Evolutionary conservation across 2,329 filamentous ascomycete genomes (phyloP).

Genomic region (Epichloe glyceriae): DNA sequence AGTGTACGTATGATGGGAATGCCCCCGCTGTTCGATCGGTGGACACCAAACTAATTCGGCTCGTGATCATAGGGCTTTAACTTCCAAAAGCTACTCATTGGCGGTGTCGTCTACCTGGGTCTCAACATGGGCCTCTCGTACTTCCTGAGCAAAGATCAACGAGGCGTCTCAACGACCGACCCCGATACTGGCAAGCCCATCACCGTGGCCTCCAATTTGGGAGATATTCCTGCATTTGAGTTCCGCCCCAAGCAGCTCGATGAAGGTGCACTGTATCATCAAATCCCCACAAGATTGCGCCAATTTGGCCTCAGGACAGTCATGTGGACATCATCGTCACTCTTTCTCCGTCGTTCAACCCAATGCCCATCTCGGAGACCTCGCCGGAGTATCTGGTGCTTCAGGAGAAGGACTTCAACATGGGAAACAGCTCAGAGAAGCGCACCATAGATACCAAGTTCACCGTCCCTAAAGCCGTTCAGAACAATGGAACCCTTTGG

Average conservation of each 20-base stretch:
- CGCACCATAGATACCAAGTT: slow-evolving; percentile 68
- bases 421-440: slow-evolving; percentile 68
- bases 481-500: slow-evolving; percentile 88
- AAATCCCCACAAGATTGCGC: slow-evolving; percentile 57
- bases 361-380: slow-evolving; percentile 53
- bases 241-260: slow-evolving; percentile 48
- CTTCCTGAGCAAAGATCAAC: slow-evolving; percentile 34
- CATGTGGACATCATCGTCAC: slow-evolving; percentile 75
- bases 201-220: slow-evolving; percentile 39
- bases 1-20: slow-evolving; percentile 9
- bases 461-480: slow-evolving; percentile 62
- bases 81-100: slow-evolving; percentile 36
- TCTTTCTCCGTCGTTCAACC: slow-evolving; percentile 60
- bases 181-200: slow-evolving; percentile 37
- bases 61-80: slow-evolving; percentile 19
- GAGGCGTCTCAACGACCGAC: slow-evolving; percentile 34
- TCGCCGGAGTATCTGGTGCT: slow-evolving; percentile 59
- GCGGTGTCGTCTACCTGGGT: slow-evolving; percentile 42
- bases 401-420: slow-evolving; percentile 65
- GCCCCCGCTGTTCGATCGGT: neutral
- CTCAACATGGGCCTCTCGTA: slow-evolving; percentile 46
- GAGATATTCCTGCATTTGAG: slow-evolving; percentile 49
- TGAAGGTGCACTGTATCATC: slow-evolving; percentile 49
- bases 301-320: slow-evolving; percentile 76
- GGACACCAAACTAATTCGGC: neutral